phyloP scores from a whole-genome alignment of 148 eudicot species.

The Pouteria glomerata region DNA sequence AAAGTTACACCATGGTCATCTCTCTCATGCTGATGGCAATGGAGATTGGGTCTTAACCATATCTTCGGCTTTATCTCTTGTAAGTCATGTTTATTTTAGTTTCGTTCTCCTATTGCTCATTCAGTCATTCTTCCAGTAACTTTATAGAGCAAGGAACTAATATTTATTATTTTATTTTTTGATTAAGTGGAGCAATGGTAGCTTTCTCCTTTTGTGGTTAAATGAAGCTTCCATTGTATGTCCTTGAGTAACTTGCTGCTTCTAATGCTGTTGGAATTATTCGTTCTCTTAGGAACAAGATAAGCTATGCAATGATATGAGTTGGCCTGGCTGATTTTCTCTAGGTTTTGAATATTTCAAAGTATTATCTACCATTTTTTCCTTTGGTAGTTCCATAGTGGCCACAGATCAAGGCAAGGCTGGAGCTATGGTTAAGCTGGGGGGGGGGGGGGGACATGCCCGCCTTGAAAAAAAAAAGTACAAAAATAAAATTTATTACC shows the following conservation, averaged over 20 bases:
- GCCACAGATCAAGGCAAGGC: no score
- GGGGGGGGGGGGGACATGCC: no score
- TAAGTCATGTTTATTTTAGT: conserved; percentile 34
- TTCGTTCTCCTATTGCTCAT: neutral
- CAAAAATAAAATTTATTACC: no score
- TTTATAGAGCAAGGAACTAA: conserved; percentile 1
- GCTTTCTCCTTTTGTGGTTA: neutral
- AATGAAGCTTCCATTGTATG: neutral
- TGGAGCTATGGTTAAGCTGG: no score
- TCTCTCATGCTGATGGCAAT: conserved; percentile 92
- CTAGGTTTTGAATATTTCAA: neutral
- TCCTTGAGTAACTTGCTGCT: neutral
- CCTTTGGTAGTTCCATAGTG: no score
- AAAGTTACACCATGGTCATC: conserved; percentile 84
- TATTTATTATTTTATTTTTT: neutral
- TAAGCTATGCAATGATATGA: neutral
- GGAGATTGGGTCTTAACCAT: conserved; percentile 99
- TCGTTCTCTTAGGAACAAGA: neutral
- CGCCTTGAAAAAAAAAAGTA: no score
- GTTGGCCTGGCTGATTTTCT: neutral
- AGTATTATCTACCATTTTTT: no score
- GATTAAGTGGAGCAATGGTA: neutral
- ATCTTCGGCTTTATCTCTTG: conserved; percentile 82
- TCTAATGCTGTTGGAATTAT: neutral
- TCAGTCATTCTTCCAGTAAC: neutral